Base-by-base conservation (phyloP, 768 basidiomycete genomes). In the Plicaturopsis crispa region DNA sequence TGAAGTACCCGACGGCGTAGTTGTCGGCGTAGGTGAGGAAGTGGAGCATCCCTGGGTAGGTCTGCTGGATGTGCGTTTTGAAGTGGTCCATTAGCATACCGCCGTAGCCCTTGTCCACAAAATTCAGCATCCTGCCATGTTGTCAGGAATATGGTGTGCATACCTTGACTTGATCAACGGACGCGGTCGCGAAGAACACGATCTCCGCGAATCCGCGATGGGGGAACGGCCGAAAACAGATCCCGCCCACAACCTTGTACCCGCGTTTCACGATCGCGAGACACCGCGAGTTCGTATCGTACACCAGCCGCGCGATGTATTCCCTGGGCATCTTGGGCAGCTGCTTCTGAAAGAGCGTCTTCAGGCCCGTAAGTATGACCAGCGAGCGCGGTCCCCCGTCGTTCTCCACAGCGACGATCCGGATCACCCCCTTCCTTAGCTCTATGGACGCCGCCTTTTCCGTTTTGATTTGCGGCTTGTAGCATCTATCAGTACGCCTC, bases 21-120 rank as follows among this genome's bases (percentile, higher is more conserved):
- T 98, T 98, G 62, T 99, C 96, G 33, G 96, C 96, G 53, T 98
- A 99, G 3, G 96, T 97, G 23, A 99, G 69, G 62, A 97, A 98
- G 59, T 96, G 80, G 74, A 84, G 80, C 78, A 97, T 88, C 30
- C 73, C 73, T 0, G 90, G 85, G 54, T 91, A 89, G 7, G 80
- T 75, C 42, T 72, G 68, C 44, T 81, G 80, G 47, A 97, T 83
- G 60, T 97, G 87, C 32, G 84, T 82, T 63, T 98, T 98, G 70
- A 91, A 90, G 57, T 96, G 84, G 56, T 97, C 93, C 94, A 99
- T 99, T 28, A 99, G 71, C 74, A 97, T 90, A 22, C 87, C 88
- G 33, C 96, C 96, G 51, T 99, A 99, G 10, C 96, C 94, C 92
- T 97, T 47, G 16, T 28, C 10, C 14, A 8, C 8, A 8, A 8